These are phyloP conservation scores for Tilletiopsis washingtonensis DNA, from an alignment of 1,284 basidiomycete genomes.

Conservation along the genomic window DNA sequence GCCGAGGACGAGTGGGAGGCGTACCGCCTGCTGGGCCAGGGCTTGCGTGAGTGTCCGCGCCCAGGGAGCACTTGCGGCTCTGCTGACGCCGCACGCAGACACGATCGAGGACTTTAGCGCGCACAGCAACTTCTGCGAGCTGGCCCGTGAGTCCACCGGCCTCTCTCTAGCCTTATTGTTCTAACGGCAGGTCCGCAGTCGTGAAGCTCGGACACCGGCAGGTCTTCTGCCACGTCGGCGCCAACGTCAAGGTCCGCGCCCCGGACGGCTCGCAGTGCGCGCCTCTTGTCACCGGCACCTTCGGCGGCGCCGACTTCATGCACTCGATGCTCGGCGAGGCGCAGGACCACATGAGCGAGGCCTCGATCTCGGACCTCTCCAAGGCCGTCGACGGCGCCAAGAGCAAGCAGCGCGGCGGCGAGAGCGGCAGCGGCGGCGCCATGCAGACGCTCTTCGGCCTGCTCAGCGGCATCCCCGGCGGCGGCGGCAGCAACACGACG, in stretches of 20 bases:
- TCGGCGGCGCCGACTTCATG: slow-evolving; percentile 78
- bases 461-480: slow-evolving; percentile 53
- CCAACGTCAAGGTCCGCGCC: slow-evolving; percentile 64
- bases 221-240: slow-evolving; percentile 84
- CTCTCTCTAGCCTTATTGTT: no score
- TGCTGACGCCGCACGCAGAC: no score
- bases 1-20: slow-evolving; percentile 64
- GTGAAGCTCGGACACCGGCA: slow-evolving; percentile 65
- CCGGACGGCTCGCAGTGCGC: slow-evolving; percentile 68
- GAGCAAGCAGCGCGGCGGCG: slow-evolving; percentile 19
- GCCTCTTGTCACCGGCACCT: slow-evolving; percentile 80
- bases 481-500: slow-evolving; percentile 8
- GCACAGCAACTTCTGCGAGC: slow-evolving; percentile 56
- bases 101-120: slow-evolving; percentile 80
- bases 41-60: no score
- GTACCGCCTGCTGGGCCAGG: slow-evolving; percentile 36
- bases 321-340: slow-evolving; percentile 52
- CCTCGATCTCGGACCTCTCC: slow-evolving; percentile 80
- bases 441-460: slow-evolving; percentile 45
- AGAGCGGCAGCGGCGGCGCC: slow-evolving; percentile 38
- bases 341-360: slow-evolving; percentile 56
- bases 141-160: slow-evolving; percentile 61
- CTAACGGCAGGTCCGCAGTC: no score
- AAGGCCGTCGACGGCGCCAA: slow-evolving; percentile 60
- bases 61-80: no score